Evolutionary conservation across 257 asterid species (phyloP), one percentile per base, ranked within the genome.

Genomic region (Apocynum venetum): DNA sequence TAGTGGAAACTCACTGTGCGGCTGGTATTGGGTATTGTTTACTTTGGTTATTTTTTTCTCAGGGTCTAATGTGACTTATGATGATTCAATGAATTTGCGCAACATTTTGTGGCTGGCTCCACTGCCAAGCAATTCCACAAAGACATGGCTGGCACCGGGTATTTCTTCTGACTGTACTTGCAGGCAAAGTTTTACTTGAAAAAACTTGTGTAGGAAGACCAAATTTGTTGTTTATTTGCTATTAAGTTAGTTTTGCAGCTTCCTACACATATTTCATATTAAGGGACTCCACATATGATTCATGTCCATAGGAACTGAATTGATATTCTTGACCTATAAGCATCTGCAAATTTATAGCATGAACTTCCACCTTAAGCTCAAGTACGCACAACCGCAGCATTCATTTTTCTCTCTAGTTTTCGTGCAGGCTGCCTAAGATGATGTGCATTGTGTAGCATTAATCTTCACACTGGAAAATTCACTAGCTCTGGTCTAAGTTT

Each of bases 41-140:
- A 67, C 65, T 71, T 57, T 35, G 70, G 31, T 80, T 61, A 68
- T 74, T 44, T 44, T 75, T 76, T 71, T 82, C 63, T 48, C 94
- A 92, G 98, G 98, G 70, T 90, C 96, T 79, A 82, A 90, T 76
- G 93, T 90, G 65, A 71, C 90, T 35, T 92, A 91, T 53, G 96
- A 94, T 52, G 88, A 92, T 82, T 86, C 90, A 71, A 94, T 94
- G 94, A 91, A 94, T 85, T 84, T 94, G 83, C 89, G 98, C 71
- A 94, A 94, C 83, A 90, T 94, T 79, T 79, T 94, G 80, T 94
- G 98, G 98, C 95, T 94, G 65, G 98, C 98, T 84, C 98, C 98
- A 4, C 80, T 92, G 77, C 96, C 98, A 73, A 87, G 93, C 86
- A 79, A 64, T 84, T 88, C 94, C 40, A 56, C 85, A 1, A 72